Percentiles rank a stretch among this genome's conserved stretches.
Evolutionary conservation across 2,329 filamentous ascomycete species (phyloP).

Genomic region (Ilyonectria sp.): DNA sequence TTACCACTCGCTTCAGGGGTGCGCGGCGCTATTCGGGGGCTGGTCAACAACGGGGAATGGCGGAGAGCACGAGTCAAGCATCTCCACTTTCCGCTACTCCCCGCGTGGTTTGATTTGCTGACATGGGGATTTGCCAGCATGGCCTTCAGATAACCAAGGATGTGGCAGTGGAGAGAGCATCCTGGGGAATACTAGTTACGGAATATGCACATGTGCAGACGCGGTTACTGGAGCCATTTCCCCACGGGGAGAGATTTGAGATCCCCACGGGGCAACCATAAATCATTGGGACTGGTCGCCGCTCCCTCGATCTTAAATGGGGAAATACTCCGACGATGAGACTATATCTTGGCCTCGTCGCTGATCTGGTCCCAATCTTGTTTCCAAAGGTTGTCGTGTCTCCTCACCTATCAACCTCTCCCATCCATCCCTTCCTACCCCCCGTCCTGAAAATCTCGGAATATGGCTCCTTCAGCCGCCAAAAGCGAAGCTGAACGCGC

Average conservation of each 20-base stretch:
- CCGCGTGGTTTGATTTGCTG: slow-evolving; percentile 4
- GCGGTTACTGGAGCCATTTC: neutral
- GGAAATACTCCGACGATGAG: neutral
- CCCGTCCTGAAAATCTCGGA: no score
- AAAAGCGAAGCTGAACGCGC: neutral
- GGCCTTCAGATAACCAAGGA: no score
- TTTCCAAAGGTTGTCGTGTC: neutral
- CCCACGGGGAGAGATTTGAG: neutral
- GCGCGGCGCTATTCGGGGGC: neutral
- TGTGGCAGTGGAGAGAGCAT: neutral
- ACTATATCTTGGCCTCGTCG: neutral
- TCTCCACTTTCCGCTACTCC: slow-evolving; percentile 15
- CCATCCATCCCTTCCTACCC: neutral
- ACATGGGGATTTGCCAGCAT: no score
- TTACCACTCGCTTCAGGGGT: neutral
- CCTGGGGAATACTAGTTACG: neutral
- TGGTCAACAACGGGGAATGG: slow-evolving; percentile 7
- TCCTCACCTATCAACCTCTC: neutral
- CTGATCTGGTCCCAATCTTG: neutral
- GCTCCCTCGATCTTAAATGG: neutral
- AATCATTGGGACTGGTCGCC: neutral
- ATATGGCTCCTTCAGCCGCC: neutral
- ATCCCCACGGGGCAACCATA: neutral
- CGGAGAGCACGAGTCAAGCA: neutral
- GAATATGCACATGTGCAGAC: neutral